A percentile compares a stretch with the other conserved stretches of the same genome.
These are phyloP conservation scores for Vitis labrusca DNA, from an alignment of 164 flowering plant genomes.

Conservation along the genomic window DNA sequence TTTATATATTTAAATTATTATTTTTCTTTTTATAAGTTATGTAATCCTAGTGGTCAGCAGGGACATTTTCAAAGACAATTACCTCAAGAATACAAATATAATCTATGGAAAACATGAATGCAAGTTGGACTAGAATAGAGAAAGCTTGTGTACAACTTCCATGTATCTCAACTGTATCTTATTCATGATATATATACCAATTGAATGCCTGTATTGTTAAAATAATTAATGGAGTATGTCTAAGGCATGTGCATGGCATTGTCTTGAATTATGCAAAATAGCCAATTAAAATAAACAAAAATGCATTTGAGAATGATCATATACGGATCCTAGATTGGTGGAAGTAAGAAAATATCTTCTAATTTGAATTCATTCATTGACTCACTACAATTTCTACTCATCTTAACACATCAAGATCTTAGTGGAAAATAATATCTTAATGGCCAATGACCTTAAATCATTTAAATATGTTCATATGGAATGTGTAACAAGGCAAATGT, in stretches of 20 bases:
- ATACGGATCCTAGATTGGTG: slow-evolving; percentile 16
- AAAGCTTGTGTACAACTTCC: too few relatives aligned
- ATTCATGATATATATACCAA: too few relatives aligned
- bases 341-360: slow-evolving; percentile 7
- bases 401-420: neutral
- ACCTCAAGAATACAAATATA: too few relatives aligned
- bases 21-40: too few relatives aligned
- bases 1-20: too few relatives aligned
- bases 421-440: neutral
- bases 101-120: too few relatives aligned
- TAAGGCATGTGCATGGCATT: slow-evolving; percentile 40
- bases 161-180: too few relatives aligned
- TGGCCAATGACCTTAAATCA: neutral
- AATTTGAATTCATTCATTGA: slow-evolving; percentile 9
- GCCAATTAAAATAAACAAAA: neutral
- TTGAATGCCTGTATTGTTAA: too few relatives aligned
- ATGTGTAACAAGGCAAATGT: too few relatives aligned
- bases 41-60: too few relatives aligned
- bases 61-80: too few relatives aligned
- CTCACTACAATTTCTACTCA: slow-evolving; percentile 5
- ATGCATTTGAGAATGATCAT: slow-evolving; percentile 5
- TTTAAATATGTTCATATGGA: neutral
- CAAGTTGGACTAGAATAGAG: too few relatives aligned
- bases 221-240: neutral
- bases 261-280: slow-evolving; percentile 28